Percentiles rank a stretch among this genome's conserved stretches.
phyloP scores from a whole-genome alignment of 371 early-diverging fungal species.

The Fennellomyces sp. region DNA sequence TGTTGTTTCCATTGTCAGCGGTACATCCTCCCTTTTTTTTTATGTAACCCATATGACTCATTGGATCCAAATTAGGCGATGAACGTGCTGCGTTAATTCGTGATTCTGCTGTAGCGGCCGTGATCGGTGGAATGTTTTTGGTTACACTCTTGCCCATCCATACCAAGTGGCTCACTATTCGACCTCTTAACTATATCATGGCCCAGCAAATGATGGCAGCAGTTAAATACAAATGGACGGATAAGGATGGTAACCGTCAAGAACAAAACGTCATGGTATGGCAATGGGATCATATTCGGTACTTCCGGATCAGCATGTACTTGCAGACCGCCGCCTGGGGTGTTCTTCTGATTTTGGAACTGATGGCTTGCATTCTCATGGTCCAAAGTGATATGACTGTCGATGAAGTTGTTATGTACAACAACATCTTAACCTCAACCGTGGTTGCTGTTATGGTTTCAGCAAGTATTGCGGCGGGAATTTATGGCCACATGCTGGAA shows the following conservation, averaged over 20 bases:
- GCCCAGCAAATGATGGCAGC: conserved; percentile 36
- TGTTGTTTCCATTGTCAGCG: conserved; percentile 37
- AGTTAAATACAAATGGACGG: conserved; percentile 22
- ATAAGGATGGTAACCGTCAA: conserved; percentile 23
- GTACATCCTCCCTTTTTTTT: not conserved
- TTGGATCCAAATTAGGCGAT: conserved; percentile 23
- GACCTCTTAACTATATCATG: conserved; percentile 39
- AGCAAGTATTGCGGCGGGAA: conserved; percentile 1
- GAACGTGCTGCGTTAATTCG: conserved; percentile 45
- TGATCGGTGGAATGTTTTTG: conserved; percentile 47
- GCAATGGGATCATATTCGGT: conserved; percentile 27
- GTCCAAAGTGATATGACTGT: conserved; percentile 29
- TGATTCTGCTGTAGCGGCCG: conserved; percentile 43
- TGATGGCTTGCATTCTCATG: conserved; percentile 36
- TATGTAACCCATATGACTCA: not conserved
- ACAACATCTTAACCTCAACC: conserved; percentile 26
- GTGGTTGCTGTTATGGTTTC: conserved; percentile 17
- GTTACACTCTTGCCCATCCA: conserved; percentile 42
- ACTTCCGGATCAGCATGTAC: conserved; percentile 28
- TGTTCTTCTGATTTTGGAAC: conserved; percentile 34
- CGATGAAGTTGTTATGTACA: conserved; percentile 35
- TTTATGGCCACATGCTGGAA: not conserved
- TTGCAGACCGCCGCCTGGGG: conserved; percentile 33
- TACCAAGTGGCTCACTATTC: conserved; percentile 31
- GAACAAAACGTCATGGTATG: conserved; percentile 24